phyloP scores from a whole-genome alignment of 805 yeast species.

The Ogataea siamensis region DNA sequence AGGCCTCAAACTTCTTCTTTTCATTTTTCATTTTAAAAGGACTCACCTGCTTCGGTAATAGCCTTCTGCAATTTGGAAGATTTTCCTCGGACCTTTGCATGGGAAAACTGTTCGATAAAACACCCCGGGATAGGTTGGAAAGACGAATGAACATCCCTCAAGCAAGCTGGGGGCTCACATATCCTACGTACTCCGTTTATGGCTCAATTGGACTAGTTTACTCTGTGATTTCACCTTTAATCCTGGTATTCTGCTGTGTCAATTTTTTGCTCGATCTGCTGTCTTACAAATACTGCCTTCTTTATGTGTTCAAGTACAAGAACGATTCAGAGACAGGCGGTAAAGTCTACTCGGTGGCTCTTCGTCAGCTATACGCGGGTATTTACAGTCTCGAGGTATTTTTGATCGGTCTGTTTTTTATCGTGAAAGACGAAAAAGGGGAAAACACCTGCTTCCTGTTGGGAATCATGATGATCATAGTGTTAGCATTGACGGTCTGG shows the following conservation, averaged over 20 bases:
- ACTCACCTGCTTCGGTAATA: slow-evolving; percentile 69
- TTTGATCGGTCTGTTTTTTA: slow-evolving; percentile 69
- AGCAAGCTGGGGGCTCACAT: slow-evolving; percentile 76
- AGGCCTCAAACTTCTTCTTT: slow-evolving; percentile 82
- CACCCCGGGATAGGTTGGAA: slow-evolving; percentile 59
- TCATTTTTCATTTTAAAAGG: slow-evolving; percentile 76
- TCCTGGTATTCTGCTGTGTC: slow-evolving; percentile 56
- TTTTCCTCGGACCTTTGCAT: slow-evolving; percentile 41
- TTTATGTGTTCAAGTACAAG: slow-evolving; percentile 50
- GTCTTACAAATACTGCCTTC: slow-evolving; percentile 69
- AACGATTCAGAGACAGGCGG: slow-evolving; percentile 69
- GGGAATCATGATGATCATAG: slow-evolving; percentile 45
- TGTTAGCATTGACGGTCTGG: slow-evolving; percentile 52
- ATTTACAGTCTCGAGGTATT: slow-evolving; percentile 78
- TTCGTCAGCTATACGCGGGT: slow-evolving; percentile 77
- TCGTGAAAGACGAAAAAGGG: slow-evolving; percentile 53
- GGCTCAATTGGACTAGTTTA: slow-evolving; percentile 79
- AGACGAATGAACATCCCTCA: slow-evolving; percentile 43
- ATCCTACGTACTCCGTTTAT: slow-evolving; percentile 73
- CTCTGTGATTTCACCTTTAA: slow-evolving; percentile 75
- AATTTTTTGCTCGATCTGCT: slow-evolving; percentile 56
- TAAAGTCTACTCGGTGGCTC: slow-evolving; percentile 65
- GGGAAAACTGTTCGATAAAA: slow-evolving; percentile 41
- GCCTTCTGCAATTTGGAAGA: slow-evolving; percentile 57
- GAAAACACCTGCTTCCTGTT: slow-evolving; percentile 47